Evolutionary conservation across 805 yeast genomes (phyloP).

Genomic region (Brettanomyces sp.): DNA sequence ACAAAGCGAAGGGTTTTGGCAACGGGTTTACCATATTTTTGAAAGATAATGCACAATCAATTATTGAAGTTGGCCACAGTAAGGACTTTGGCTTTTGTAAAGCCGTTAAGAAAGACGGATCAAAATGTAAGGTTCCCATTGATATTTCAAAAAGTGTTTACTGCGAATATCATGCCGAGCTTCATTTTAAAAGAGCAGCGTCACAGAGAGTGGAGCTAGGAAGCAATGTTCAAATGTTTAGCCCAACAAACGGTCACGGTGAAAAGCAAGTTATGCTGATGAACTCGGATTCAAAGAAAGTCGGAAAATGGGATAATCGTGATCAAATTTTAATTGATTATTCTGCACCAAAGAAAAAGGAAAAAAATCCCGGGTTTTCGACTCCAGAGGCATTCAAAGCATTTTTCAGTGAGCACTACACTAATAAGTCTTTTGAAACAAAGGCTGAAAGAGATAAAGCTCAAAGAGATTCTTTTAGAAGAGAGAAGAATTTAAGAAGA

Average conservation of each 20-base stretch:
- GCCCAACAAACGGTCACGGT: conserved; percentile 39
- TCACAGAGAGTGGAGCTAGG: conserved; percentile 73
- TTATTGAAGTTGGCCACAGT: conserved; percentile 69
- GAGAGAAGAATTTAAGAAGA: conserved; percentile 22
- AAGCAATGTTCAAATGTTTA: conserved; percentile 45
- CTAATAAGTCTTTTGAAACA: conserved; percentile 35
- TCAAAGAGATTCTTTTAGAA: conserved; percentile 29
- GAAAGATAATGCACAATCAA: conserved; percentile 36
- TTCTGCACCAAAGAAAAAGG: conserved; percentile 3
- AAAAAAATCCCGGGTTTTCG: conserved; percentile 23
- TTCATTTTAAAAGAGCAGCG: conserved; percentile 39
- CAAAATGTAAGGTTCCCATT: conserved; percentile 51
- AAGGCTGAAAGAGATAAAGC: conserved; percentile 31
- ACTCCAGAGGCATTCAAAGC: conserved; percentile 36
- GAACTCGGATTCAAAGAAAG: conserved; percentile 12
- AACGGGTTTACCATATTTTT: conserved; percentile 45
- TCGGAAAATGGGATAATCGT: conserved; percentile 8
- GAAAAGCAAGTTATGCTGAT: conserved; percentile 32
- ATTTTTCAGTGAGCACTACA: conserved; percentile 40
- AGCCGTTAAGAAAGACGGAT: conserved; percentile 34
- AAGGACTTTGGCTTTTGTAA: conserved; percentile 63
- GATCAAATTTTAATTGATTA: conserved; percentile 1
- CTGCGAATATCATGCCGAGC: conserved; percentile 69
- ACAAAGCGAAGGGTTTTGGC: conserved; percentile 11
- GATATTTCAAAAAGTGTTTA: conserved; percentile 41